Evolutionary conservation across 805 yeast genomes (phyloP).

Genomic region (Saturnispora zaruensis): DNA sequence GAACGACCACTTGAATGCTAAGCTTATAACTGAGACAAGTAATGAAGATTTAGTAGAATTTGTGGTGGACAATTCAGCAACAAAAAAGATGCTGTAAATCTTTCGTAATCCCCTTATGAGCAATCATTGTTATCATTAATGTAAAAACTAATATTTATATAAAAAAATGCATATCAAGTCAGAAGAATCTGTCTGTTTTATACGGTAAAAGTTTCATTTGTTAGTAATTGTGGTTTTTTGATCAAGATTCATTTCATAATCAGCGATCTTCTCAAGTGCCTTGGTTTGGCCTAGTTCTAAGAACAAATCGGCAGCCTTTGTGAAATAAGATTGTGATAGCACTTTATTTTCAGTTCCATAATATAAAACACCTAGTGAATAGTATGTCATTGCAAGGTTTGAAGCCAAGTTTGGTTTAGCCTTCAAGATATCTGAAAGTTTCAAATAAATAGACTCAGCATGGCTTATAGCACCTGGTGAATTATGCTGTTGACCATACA

Average conservation of each 20-base stretch:
- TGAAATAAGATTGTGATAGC: conserved; percentile 50
- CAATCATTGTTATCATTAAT: background rate
- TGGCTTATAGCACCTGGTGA: conserved; percentile 11
- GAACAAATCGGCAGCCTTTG: conserved; percentile 66
- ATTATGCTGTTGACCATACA: conserved; percentile 12
- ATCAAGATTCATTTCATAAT: conserved; percentile 31
- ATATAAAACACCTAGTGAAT: conserved; percentile 75
- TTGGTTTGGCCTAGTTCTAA: conserved; percentile 56
- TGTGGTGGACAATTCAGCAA: conserved; percentile 14
- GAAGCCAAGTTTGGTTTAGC: conserved; percentile 8
- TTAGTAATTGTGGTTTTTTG: background rate
- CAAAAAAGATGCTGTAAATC: background rate
- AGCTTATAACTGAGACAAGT: conserved; percentile 16
- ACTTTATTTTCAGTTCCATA: conserved; percentile 50
- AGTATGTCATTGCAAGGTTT: conserved; percentile 61
- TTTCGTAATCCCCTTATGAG: background rate
- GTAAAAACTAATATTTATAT: too few species aligned
- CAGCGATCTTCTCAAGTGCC: conserved; percentile 54
- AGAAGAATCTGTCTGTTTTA: background rate
- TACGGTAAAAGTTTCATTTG: background rate
- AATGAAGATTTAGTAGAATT: conserved; percentile 15
- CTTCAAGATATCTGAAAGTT: conserved; percentile 12
- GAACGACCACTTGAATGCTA: conserved; percentile 63
- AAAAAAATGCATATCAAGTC: background rate
- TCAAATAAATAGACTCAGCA: conserved; percentile 19